phyloP scores from a whole-genome alignment of 495 filamentous ascomycete genomes.

The Hypoxylon crocopeplum region DNA sequence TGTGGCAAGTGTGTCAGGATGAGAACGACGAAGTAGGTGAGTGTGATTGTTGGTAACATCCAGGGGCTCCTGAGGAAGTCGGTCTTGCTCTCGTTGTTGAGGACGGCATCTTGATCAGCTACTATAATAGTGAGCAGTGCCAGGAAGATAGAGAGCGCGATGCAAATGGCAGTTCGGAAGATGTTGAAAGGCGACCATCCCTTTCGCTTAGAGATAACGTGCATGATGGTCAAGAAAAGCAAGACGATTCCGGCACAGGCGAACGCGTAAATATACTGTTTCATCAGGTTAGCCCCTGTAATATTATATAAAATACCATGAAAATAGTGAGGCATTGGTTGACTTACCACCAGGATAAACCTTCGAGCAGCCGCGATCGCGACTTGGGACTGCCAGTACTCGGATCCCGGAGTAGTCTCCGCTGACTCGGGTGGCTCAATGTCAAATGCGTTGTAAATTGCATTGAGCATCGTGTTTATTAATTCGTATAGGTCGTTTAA shows the following conservation, averaged over 20 bases:
- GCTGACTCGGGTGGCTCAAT: constrained; percentile 37
- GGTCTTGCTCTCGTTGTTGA: not conserved
- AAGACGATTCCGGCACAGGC: constrained; percentile 52
- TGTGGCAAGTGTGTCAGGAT: constrained; percentile 45
- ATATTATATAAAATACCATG: not conserved
- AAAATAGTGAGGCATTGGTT: not conserved
- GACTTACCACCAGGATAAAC: constrained; percentile 44
- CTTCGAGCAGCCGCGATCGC: constrained; percentile 18
- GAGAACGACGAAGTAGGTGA: constrained; percentile 44
- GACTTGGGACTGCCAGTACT: constrained; percentile 21
- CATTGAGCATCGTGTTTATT: constrained; percentile 38
- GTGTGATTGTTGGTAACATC: constrained; percentile 48
- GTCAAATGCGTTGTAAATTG: constrained; percentile 38
- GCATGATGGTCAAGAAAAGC: constrained; percentile 49
- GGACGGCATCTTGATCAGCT: constrained; percentile 30
- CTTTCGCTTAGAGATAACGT: constrained; percentile 41
- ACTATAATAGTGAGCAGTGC: constrained; percentile 41
- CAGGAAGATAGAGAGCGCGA: constrained; percentile 40
- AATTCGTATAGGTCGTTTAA: constrained; percentile 26
- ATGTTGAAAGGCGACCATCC: constrained; percentile 46
- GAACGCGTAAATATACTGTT: constrained; percentile 52
- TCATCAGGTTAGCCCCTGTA: not conserved
- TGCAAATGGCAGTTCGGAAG: constrained; percentile 45
- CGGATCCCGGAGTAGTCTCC: constrained; percentile 2
- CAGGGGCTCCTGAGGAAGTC: constrained; percentile 42